phyloP scores from a whole-genome alignment of 768 basidiomycete genomes.

The Lentinula sp. region DNA sequence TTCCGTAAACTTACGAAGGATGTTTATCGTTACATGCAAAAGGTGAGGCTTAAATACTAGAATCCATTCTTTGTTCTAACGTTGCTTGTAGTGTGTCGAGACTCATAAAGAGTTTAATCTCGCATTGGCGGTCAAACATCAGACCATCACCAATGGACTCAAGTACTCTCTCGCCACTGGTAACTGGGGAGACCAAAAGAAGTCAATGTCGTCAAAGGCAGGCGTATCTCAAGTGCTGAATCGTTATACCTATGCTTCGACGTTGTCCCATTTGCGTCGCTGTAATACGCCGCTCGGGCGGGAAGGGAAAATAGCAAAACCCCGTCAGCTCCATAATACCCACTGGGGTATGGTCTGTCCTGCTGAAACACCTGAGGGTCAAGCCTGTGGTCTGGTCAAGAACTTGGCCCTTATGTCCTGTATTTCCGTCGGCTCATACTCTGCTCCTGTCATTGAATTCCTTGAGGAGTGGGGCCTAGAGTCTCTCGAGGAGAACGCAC shows the following conservation, averaged over 20 bases:
- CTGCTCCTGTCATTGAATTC: conserved; percentile 96
- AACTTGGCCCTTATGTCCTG: conserved; percentile 97
- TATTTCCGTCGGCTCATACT: conserved; percentile 95
- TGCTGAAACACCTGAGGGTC: conserved; percentile 98
- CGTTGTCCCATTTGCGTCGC: conserved; percentile 93
- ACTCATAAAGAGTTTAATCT: conserved; percentile 93
- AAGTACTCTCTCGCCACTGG: conserved; percentile 98
- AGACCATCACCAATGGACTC: conserved; percentile 96
- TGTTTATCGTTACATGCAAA: conserved; percentile 94
- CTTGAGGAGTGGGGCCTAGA: conserved; percentile 98
- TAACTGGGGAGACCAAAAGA: conserved; percentile 99
- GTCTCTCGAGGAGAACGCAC: conserved; percentile 89
- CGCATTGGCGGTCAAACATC: conserved; percentile 87
- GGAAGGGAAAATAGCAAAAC: conserved; percentile 98
- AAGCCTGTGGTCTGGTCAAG: conserved; percentile 98
- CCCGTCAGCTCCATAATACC: conserved; percentile 97
- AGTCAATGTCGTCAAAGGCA: conserved; percentile 95
- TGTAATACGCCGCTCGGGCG: conserved; percentile 98
- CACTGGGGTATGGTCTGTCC: conserved; percentile 99
- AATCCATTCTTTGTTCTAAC: neutral
- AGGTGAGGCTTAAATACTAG: conserved; percentile 44
- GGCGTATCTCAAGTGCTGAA: conserved; percentile 99
- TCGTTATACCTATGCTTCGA: conserved; percentile 97
- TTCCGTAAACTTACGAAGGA: conserved; percentile 96
- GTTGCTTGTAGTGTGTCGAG: conserved; percentile 78